Percentiles rank a stretch among this genome's conserved stretches.
Conservation (phyloP, 768 basidiomycete genomes). For the Mycena haematopus region DNA sequence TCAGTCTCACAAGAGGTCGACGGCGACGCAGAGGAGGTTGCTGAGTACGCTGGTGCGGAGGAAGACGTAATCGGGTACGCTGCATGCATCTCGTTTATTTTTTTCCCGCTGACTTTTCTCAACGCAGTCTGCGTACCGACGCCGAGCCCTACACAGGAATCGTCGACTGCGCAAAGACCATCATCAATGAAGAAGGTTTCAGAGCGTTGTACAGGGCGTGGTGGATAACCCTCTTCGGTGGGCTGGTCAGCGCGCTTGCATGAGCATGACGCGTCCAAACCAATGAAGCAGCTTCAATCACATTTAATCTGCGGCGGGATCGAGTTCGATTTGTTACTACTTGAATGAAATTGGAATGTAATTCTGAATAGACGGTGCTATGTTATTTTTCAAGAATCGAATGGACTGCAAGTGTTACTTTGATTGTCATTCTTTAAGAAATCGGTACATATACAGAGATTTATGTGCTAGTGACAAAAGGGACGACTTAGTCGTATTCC, state of each 20-base stretch:
- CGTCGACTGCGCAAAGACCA: constrained; percentile 76
- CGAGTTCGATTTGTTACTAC: not conserved
- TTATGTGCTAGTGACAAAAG: not conserved
- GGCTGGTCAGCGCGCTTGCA: constrained; percentile 60
- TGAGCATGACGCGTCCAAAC: constrained; percentile 25
- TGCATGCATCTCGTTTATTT: constrained; percentile 6
- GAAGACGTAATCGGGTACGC: constrained; percentile 88
- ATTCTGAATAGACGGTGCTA: constrained; percentile 1
- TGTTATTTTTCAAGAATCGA: not conserved
- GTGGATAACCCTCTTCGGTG: constrained; percentile 81
- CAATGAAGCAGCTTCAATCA: not conserved
- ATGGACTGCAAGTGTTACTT: too few species aligned
- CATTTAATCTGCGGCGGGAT: not conserved
- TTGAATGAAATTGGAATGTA: constrained; percentile 1
- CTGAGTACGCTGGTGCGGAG: constrained; percentile 70
- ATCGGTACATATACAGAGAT: too few species aligned
- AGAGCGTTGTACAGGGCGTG: constrained; percentile 79
- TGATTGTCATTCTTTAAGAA: too few species aligned
- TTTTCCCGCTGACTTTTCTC: constrained; percentile 19
- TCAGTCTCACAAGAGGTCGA: constrained; percentile 78
- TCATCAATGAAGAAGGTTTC: constrained; percentile 81
- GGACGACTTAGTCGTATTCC: not conserved
- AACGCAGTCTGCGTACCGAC: constrained; percentile 69
- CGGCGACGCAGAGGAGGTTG: constrained; percentile 62
- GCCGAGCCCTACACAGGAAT: constrained; percentile 81